These are phyloP conservation scores for Acanthamoeba healyi DNA, from an alignment of 208 protist species.

Conservation along the genomic window DNA sequence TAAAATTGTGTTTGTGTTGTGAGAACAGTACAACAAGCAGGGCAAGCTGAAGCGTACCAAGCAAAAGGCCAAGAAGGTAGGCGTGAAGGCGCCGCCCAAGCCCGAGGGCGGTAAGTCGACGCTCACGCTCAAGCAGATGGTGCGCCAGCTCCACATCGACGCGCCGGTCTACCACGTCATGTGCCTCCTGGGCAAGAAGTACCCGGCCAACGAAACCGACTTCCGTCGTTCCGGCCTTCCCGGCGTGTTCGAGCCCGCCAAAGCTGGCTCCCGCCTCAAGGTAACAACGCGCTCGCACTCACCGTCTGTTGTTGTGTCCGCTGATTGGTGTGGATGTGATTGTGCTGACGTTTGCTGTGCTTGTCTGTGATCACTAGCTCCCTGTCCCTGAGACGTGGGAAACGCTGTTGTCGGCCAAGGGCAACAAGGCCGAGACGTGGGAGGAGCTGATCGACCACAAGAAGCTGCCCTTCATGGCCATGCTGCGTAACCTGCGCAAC, in stretches of 20 bases:
- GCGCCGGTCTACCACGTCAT: constrained; percentile 92
- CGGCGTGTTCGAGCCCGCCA: constrained; percentile 89
- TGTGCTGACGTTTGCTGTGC: too few relatives aligned
- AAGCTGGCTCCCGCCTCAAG: constrained; percentile 95
- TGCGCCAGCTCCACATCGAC: constrained; percentile 89
- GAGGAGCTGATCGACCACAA: constrained; percentile 92
- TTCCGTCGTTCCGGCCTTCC: constrained; percentile 87
- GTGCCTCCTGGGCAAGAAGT: constrained; percentile 95
- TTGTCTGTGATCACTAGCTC: too few relatives aligned
- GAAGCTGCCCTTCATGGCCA: constrained; percentile 96
- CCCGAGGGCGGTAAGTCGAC: not conserved
- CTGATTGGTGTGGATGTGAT: too few relatives aligned
- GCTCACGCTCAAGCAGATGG: constrained; percentile 89
- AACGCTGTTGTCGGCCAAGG: constrained; percentile 90
- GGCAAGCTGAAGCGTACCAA: too few relatives aligned
- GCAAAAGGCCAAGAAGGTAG: not conserved
- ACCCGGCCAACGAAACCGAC: constrained; percentile 91
- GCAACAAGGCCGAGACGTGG: constrained; percentile 94
- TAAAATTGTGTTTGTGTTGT: too few relatives aligned
- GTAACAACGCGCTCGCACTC: too few relatives aligned
- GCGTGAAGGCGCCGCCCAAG: not conserved
- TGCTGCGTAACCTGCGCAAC: constrained; percentile 96
- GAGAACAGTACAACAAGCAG: not conserved
- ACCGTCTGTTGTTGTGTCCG: too few relatives aligned
- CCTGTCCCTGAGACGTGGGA: constrained; percentile 95